These are phyloP conservation scores for Lasiosphaeria ovina DNA, from an alignment of 495 filamentous ascomycete species.

Conservation along the genomic window DNA sequence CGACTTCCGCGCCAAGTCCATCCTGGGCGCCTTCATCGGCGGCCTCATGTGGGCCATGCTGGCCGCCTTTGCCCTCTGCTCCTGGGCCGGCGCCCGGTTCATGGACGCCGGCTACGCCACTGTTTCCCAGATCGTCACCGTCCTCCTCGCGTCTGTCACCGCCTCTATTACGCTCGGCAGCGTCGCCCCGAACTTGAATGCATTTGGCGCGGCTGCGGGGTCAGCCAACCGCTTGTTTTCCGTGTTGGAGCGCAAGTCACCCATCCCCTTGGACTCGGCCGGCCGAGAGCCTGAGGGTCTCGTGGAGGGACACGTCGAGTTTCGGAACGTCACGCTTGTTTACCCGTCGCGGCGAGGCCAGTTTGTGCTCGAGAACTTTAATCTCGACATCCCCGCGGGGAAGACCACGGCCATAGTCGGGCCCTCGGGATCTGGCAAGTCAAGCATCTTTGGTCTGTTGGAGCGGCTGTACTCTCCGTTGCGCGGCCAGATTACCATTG, in stretches of 20 bases:
- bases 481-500: constrained; percentile 68
- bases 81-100: too few species aligned
- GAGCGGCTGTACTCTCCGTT: constrained; percentile 89
- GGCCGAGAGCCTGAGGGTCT: constrained; percentile 69
- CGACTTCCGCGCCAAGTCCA: constrained; percentile 39
- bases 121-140: too few species aligned
- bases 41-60: too few species aligned
- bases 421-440: constrained; percentile 63
- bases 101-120: too few species aligned
- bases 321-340: constrained; percentile 77
- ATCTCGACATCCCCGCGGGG: constrained; percentile 71
- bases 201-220: too few species aligned
- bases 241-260: constrained; percentile 44
- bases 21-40: too few species aligned
- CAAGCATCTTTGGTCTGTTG: constrained; percentile 83
- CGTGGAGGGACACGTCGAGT: constrained; percentile 67
- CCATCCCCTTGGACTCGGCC: constrained; percentile 65
- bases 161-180: too few species aligned
- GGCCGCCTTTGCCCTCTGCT: too few species aligned
- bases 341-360: constrained; percentile 87
- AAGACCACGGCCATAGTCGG: constrained; percentile 80
- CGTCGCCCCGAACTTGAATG: too few species aligned
- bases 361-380: constrained; percentile 74
- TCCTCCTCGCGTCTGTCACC: too few species aligned
- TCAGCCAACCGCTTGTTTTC: too few species aligned